Evolutionary conservation across 106 monocot genomes (phyloP), one percentile per base, ranked within the genome.

Genomic region (Ottelia alismoides): DNA sequence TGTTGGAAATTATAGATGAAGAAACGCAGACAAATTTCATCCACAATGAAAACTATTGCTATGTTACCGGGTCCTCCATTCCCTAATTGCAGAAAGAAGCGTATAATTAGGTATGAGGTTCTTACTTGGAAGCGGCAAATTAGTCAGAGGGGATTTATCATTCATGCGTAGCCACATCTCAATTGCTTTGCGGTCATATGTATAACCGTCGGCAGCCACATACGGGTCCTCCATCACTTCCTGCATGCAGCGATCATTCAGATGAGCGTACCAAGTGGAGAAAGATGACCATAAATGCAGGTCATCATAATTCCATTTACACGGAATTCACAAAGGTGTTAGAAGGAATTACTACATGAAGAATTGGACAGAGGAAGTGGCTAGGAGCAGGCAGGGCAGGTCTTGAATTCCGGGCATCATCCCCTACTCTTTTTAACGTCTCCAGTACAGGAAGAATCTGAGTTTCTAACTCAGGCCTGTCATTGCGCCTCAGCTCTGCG

Each of bases 141-240:
- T 81, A 35, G 85, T 85, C 74, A 85, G 52, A 0, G 91, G 91
- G 46, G 91, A 91, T 45, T 64, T 85, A 30, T 78, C 73, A 22
- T 91, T 74, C 70, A 62, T 60, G 22, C 65, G 68, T 7, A 78
- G 51, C 91, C 91, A 91, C 65, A 30, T 55, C 57, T 85, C 81
- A n/a, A 91, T 91, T 0, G 84, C 80, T 40, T 55, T 78, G 0
- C 78, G 64, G 5, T 91, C 81, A 28, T 91, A 91, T 0, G 91
- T 85, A 48, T 81, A 91, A 2, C 85, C 91, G 56, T 91, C 91
- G 5, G 85, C 68, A 20, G 85, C 90, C 27, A 91, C 75, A 46
- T 61, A 78, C 0, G 90, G 90, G 58, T 91, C 90, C n/a, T 67
- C 60, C 90, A 85, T 91, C 63, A 84, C 72, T 27, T 75, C 81